Conservation (phyloP, 495 filamentous ascomycete species). For the Lophiotrema nucula region DNA sequence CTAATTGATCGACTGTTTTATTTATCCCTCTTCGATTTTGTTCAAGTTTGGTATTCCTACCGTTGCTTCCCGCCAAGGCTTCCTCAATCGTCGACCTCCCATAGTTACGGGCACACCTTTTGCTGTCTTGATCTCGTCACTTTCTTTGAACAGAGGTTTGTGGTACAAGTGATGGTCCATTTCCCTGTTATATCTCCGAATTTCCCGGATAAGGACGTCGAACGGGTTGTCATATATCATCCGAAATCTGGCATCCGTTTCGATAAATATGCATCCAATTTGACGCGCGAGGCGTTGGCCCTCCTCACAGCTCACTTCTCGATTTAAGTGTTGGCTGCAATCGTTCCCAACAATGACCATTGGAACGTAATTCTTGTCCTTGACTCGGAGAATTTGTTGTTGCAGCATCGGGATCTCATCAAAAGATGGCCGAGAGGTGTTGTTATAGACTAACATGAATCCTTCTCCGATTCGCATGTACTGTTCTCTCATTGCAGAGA, state of each 20-base stretch:
- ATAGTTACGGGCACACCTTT: background rate
- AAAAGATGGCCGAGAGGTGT: conserved; percentile 91
- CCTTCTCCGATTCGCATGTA: conserved; percentile 99
- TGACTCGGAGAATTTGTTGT: conserved; percentile 94
- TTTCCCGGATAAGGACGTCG: background rate
- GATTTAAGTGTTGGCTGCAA: background rate
- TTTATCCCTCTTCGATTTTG: background rate
- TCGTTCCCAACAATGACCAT: conserved; percentile 95
- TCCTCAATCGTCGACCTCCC: background rate
- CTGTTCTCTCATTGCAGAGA: conserved; percentile 97
- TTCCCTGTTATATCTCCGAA: background rate
- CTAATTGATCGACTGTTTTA: too few species aligned
- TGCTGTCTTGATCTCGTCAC: background rate
- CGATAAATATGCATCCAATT: background rate
- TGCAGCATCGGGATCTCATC: conserved; percentile 96
- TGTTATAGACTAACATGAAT: conserved; percentile 96
- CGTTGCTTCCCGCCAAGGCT: background rate
- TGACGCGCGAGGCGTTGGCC: background rate
- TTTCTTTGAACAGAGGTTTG: too few species aligned
- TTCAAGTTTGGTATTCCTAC: background rate
- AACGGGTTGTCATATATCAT: background rate
- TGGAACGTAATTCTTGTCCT: conserved; percentile 97
- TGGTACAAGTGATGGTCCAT: background rate
- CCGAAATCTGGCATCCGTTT: background rate
- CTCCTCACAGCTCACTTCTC: background rate